A percentile compares a stretch with the other conserved stretches of the same genome.
Conservation (phyloP, 305 asterid species). For the Fraxinus albicans region DNA sequence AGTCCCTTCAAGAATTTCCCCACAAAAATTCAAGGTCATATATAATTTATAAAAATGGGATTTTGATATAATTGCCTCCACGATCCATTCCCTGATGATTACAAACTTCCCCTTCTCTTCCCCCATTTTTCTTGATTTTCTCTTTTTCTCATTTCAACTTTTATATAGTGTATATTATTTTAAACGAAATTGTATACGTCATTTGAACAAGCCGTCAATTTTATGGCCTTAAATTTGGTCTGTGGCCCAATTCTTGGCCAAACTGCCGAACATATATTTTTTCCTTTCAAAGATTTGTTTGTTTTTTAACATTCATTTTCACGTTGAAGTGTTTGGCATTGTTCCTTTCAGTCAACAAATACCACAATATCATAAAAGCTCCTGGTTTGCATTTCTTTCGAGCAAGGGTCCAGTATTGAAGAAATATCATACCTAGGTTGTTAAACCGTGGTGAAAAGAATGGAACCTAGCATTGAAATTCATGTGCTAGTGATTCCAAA, state of each 20-base stretch:
- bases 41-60: not conserved
- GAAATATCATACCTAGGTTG: too few relatives aligned
- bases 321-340: too few relatives aligned
- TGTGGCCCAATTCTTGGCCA: not conserved
- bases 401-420: too few relatives aligned
- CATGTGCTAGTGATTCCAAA: too few relatives aligned
- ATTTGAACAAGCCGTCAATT: not conserved
- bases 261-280: not conserved
- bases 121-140: not conserved
- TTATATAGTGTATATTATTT: not conserved
- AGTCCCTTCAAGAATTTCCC: not conserved
- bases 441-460: too few relatives aligned
- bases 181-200: not conserved
- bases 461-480: too few relatives aligned
- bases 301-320: not conserved
- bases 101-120: conserved; percentile 47
- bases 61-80: conserved; percentile 42
- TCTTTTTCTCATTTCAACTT: not conserved
- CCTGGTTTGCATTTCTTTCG: too few relatives aligned
- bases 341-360: too few relatives aligned
- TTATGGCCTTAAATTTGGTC: not conserved
- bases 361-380: too few relatives aligned
- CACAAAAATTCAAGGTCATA: not conserved
- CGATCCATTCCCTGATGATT: conserved; percentile 73
- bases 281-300: not conserved